These are phyloP conservation scores for Cladosporium sp. DNA, from an alignment of 2,329 filamentous ascomycete genomes.

Conservation along the genomic window DNA sequence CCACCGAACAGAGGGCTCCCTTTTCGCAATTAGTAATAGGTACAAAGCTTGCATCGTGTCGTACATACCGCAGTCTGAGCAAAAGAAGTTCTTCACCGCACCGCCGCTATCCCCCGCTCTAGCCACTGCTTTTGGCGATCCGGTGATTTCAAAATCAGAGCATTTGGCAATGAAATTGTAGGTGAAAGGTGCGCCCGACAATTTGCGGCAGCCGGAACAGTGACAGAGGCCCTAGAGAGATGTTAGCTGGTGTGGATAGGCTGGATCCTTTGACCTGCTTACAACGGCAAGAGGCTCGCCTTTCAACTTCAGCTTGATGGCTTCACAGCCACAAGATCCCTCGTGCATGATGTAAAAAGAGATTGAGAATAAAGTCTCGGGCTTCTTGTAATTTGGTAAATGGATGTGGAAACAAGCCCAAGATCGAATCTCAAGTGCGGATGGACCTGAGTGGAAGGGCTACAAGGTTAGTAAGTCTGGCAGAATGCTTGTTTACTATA, in stretches of 20 bases:
- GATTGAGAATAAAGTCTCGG: too few relatives aligned
- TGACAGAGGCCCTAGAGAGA: conserved; percentile 1
- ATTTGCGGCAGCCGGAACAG: conserved; percentile 3
- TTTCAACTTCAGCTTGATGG: too few relatives aligned
- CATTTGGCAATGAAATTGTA: conserved; percentile 1
- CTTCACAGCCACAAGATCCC: too few relatives aligned
- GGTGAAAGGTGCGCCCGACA: neutral
- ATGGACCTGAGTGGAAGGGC: too few relatives aligned
- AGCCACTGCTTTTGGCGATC: neutral
- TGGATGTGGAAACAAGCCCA: too few relatives aligned
- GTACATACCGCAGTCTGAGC: conserved; percentile 3
- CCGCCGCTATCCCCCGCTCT: neutral
- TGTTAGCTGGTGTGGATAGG: neutral
- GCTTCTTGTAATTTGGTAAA: too few relatives aligned
- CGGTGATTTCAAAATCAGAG: neutral
- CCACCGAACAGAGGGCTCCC: conserved; percentile 1
- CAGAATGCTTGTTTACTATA: too few relatives aligned
- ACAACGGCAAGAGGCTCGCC: too few relatives aligned
- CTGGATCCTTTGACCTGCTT: too few relatives aligned
- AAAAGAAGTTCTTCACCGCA: conserved; percentile 3
- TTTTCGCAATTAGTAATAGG: neutral
- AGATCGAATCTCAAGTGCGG: too few relatives aligned
- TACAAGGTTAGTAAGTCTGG: too few relatives aligned
- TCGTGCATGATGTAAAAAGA: too few relatives aligned
- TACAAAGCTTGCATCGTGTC: neutral